A percentile compares a stretch with the other conserved stretches of the same genome.
These are phyloP conservation scores for Fusarium compactum DNA, from an alignment of 2,329 filamentous ascomycete genomes.

Conservation along the genomic window DNA sequence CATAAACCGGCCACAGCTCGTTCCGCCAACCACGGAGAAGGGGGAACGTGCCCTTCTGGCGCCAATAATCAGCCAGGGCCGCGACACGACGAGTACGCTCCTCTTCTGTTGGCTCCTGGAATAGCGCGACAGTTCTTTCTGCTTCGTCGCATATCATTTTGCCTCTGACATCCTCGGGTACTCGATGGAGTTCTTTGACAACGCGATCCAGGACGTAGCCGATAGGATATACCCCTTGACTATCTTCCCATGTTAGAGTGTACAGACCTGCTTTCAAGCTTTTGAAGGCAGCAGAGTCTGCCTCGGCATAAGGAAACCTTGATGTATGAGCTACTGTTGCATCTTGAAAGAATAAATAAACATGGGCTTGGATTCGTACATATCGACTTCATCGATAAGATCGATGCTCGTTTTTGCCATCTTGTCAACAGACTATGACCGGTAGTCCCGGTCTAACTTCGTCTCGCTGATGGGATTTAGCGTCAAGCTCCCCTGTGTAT, in stretches of 20 bases:
- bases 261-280: conserved; percentile 72
- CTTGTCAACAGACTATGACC: background rate
- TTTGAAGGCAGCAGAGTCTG: conserved; percentile 68
- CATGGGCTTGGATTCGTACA: conserved; percentile 25
- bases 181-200: conserved; percentile 60
- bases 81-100: conserved; percentile 70
- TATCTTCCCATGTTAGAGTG: conserved; percentile 72
- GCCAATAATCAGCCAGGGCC: conserved; percentile 74
- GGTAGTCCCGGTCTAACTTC: background rate
- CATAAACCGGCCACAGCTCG: conserved; percentile 84
- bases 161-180: conserved; percentile 64
- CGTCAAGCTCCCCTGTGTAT: background rate
- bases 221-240: conserved; percentile 72
- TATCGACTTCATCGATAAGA: conserved; percentile 44
- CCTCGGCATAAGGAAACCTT: conserved; percentile 83
- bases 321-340: conserved; percentile 2
- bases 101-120: conserved; percentile 67
- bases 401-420: conserved; percentile 47
- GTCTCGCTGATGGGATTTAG: background rate
- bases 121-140: conserved; percentile 72
- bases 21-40: conserved; percentile 83
- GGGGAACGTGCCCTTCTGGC: conserved; percentile 76
- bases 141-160: conserved; percentile 71
- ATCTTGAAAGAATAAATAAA: background rate
- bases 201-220: conserved; percentile 70